Base-by-base conservation (phyloP, 768 basidiomycete species). In the Macrolepiota dolichaula region DNA sequence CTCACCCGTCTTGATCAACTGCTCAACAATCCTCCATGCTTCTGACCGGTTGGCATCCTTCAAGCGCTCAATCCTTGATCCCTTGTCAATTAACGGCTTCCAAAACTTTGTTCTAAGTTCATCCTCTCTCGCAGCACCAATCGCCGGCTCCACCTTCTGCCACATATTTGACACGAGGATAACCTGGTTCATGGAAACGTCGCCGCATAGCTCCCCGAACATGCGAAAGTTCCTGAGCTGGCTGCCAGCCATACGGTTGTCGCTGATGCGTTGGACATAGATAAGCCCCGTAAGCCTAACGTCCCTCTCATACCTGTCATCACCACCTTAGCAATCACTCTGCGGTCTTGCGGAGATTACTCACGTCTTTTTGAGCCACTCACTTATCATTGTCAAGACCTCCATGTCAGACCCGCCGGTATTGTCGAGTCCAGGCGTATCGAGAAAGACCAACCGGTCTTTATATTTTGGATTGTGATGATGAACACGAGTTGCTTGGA, bases 401-500 rank as follows among this genome's bases (percentile, higher is more conserved):
- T 59, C 61, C 50, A 63, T 52, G 36, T 66, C 65, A 2, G 63
- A 71, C 35, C 64, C 63, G 1, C 57, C 49, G 2, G 74, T 77
- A 61, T 81, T 79, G 36, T 71, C 70, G 62, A 73, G 71, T 2
- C 71, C 70, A 7, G 71, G 72, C 4, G 70, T 73, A 32, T 81
- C 80, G n/a, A 81, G 70, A 5, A 81, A 63, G 1, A 70, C 73
- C 46, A 81, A 69, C 2, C 56, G 29, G n/a, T 61, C 52, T 0
- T 36, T 52, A 49, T 61, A 61, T 0, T 3, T 32, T 25, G 50
- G 72, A 32, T 32, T 32, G 29, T 32, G 29, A 24, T 63, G 59
- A 37, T 69, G 70, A 1, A 73, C 58, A 10, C 70, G 62, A 3
- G 72, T 70, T 5, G 72, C 71, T 27, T 66, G 68, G 13, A 82